Base-by-base conservation (phyloP, 1,284 basidiomycete species). In the Cystobasidiaceae sp. region DNA sequence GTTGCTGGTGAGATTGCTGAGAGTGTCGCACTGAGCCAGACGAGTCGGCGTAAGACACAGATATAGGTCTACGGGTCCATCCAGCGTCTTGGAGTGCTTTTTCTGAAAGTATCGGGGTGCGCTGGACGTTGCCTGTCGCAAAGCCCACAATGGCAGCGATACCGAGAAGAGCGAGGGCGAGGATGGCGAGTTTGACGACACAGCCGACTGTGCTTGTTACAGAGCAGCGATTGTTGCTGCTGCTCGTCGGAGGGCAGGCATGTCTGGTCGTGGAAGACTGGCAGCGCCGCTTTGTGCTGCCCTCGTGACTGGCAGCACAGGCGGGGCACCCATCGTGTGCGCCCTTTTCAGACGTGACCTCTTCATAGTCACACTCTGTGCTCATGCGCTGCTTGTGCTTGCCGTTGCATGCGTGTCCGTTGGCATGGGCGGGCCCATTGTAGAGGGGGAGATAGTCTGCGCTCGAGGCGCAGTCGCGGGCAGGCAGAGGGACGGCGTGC, bases 51-150 rank as follows among this genome's bases (percentile, higher is more conserved):
- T 32, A n/a, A 15, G 50, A 32, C 4, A 64, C 30, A 7, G 43
- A 21, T 19, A 64, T 64, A 15, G 61, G 61, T 33, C 61, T 37
- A 17, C 61, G 52, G 21, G 61, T 52, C 61, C 61, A 64, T 27
- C 61, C 61, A 55, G 61, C 51, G 23, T 64, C 61, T 37, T 64
- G 61, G 4, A 64, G 52, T 13, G 61, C 61, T 49, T 64, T 64
- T 43, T 64, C 61, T 9, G 61, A 55, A 27, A 56, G 56, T 13
- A 64, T 48, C 37, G 51, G 61, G 21, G 61, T 64, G 2, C 45
- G 15, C 27, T 64, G 61, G 21, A 64, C 19, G 27, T 48, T 21
- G 27, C 61, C 61, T 11, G 52, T 64, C 8, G 61, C 61, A 1
- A 64, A 25, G 3, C 37, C 61, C 33, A 64, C 52, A 15, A 64